These are phyloP conservation scores for Exophiala phaeomuriformis DNA, from an alignment of 2,329 filamentous ascomycete genomes.

Conservation along the genomic window DNA sequence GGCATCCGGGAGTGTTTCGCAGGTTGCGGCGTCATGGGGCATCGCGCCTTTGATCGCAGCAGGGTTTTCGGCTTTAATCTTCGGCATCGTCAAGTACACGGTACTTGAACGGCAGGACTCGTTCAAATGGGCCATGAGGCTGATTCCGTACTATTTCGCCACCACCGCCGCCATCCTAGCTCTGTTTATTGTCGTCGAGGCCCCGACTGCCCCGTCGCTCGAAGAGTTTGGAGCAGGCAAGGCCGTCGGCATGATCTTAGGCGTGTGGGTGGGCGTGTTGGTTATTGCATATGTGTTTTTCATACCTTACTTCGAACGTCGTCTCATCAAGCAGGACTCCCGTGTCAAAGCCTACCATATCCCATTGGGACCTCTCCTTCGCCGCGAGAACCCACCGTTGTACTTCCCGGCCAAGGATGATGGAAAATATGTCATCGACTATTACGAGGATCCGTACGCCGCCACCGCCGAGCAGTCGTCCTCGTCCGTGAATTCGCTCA, in stretches of 20 bases:
- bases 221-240: constrained; percentile 31
- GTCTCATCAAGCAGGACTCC: constrained; percentile 32
- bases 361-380: constrained; percentile 36
- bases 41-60: constrained; percentile 46
- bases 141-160: constrained; percentile 46
- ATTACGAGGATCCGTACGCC: constrained; percentile 13
- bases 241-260: constrained; percentile 30
- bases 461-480: neutral
- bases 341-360: constrained; percentile 33
- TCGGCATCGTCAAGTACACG: constrained; percentile 43
- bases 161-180: constrained; percentile 44
- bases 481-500: neutral
- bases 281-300: constrained; percentile 33
- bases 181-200: constrained; percentile 53
- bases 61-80: constrained; percentile 44
- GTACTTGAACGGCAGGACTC: constrained; percentile 46
- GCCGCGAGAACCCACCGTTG: constrained; percentile 35
- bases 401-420: constrained; percentile 35
- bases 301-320: constrained; percentile 34
- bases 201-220: constrained; percentile 30
- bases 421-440: constrained; percentile 1
- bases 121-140: constrained; percentile 44
- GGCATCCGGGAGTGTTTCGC: constrained; percentile 41
- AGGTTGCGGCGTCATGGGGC: constrained; percentile 43
- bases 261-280: constrained; percentile 32